These are phyloP conservation scores for Nakazawaea ambrosiae DNA, from an alignment of 805 yeast genomes.

Conservation along the genomic window DNA sequence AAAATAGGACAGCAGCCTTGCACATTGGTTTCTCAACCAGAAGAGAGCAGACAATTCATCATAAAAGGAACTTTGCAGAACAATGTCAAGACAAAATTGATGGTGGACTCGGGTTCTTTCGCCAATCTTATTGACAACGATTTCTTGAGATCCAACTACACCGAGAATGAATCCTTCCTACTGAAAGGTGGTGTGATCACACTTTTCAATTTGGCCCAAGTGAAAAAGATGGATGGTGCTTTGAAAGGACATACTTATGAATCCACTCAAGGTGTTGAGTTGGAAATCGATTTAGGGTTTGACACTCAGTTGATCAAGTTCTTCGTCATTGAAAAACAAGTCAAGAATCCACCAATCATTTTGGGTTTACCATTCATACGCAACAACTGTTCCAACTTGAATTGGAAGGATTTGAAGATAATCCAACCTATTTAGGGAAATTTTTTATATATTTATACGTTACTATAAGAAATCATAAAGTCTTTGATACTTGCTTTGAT, in stretches of 20 bases:
- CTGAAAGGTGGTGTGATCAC: background rate
- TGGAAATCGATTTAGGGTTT: background rate
- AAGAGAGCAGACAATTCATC: slow-evolving; percentile 3
- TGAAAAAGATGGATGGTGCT: slow-evolving; percentile 5
- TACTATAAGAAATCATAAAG: too few species aligned
- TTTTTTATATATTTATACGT: too few species aligned
- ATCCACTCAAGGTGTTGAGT: slow-evolving; percentile 2
- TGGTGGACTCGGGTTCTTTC: slow-evolving; percentile 6
- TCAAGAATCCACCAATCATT: slow-evolving; percentile 1
- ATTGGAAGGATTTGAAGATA: slow-evolving; percentile 2
- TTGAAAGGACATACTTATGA: background rate
- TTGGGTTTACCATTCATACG: slow-evolving; percentile 4
- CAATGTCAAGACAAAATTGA: background rate
- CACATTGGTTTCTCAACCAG: slow-evolving; percentile 1
- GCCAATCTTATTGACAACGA: slow-evolving; percentile 5
- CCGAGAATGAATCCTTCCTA: background rate
- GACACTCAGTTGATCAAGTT: background rate
- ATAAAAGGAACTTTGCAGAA: background rate
- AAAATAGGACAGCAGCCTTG: too few species aligned
- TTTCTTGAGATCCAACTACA: background rate
- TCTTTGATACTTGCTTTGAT: too few species aligned
- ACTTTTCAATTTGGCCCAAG: too few species aligned
- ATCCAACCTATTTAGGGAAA: too few species aligned
- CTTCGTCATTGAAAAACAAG: slow-evolving; percentile 6
- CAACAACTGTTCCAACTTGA: background rate